Conservation (phyloP, 306 rosid species). For the Corylus avellana region DNA sequence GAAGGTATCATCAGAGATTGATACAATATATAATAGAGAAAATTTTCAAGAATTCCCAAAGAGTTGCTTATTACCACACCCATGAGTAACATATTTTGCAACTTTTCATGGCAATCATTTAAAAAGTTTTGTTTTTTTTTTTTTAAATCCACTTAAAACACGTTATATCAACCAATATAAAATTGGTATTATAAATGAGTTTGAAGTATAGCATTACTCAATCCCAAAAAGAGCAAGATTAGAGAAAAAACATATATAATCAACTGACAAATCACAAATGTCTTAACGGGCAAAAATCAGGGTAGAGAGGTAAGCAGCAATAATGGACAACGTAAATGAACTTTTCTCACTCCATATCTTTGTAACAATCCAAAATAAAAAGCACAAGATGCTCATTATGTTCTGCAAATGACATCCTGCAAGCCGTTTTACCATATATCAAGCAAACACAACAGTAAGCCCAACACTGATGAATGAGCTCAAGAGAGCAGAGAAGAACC, state of each 20-base stretch:
- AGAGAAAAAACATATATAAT: too few species aligned
- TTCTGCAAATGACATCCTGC: constrained; percentile 20
- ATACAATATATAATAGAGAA: background rate
- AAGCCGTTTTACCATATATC: constrained; percentile 26
- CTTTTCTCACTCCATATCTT: constrained; percentile 5
- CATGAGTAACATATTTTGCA: too few species aligned
- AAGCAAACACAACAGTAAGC: constrained; percentile 30
- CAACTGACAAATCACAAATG: background rate
- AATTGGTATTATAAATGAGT: too few species aligned
- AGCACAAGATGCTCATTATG: constrained; percentile 13
- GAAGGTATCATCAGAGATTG: too few species aligned
- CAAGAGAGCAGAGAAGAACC: constrained; percentile 8
- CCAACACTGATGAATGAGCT: constrained; percentile 32
- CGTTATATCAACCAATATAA: too few species aligned
- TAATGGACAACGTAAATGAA: background rate
- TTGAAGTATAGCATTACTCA: too few species aligned
- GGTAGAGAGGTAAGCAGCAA: background rate
- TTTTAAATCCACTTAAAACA: too few species aligned
- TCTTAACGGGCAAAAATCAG: background rate
- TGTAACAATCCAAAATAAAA: constrained; percentile 4
- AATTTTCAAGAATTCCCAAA: background rate
- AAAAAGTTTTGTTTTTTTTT: too few species aligned
- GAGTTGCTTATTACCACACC: too few species aligned
- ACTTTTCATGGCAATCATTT: too few species aligned
- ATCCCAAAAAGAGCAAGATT: background rate